Evolutionary conservation across 768 basidiomycete genomes (phyloP).

Genomic region (Kwoniella dendrophila): DNA sequence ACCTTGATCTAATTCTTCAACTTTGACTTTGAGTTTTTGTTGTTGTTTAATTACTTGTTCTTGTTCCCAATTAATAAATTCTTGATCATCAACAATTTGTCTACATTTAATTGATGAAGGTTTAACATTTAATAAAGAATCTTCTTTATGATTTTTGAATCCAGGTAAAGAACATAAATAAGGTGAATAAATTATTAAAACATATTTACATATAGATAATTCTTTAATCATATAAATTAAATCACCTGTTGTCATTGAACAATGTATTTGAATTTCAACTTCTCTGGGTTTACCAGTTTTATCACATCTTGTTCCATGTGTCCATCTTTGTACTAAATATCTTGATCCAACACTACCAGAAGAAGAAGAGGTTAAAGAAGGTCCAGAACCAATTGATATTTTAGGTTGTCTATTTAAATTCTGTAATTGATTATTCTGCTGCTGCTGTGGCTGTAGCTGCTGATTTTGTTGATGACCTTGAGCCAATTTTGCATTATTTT

Average conservation of each 20-base stretch:
- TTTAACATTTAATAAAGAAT: conserved; percentile 24
- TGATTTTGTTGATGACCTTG: neutral
- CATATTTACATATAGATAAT: conserved; percentile 89
- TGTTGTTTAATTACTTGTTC: conserved; percentile 9
- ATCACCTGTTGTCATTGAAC: conserved; percentile 91
- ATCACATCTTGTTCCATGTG: conserved; percentile 80
- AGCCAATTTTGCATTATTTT: neutral
- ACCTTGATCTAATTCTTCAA: neutral
- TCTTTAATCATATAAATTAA: conserved; percentile 89
- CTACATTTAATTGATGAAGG: conserved; percentile 45
- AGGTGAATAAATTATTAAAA: conserved; percentile 91
- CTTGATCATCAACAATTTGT: conserved; percentile 41
- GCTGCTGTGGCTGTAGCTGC: neutral
- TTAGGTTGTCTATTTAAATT: conserved; percentile 3
- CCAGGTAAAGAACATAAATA: conserved; percentile 90
- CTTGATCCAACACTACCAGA: too few species aligned
- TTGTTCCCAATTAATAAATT: conserved; percentile 30
- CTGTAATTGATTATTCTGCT: neutral
- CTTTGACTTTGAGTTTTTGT: neutral
- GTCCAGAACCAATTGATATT: conserved; percentile 31
- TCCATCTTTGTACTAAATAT: conserved; percentile 76
- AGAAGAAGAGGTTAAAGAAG: too few species aligned
- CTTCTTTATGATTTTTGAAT: conserved; percentile 62
- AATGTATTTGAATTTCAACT: conserved; percentile 98
- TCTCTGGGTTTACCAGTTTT: conserved; percentile 83